Conservation (phyloP, 345 rosid species). For the Linum trigynum region DNA sequence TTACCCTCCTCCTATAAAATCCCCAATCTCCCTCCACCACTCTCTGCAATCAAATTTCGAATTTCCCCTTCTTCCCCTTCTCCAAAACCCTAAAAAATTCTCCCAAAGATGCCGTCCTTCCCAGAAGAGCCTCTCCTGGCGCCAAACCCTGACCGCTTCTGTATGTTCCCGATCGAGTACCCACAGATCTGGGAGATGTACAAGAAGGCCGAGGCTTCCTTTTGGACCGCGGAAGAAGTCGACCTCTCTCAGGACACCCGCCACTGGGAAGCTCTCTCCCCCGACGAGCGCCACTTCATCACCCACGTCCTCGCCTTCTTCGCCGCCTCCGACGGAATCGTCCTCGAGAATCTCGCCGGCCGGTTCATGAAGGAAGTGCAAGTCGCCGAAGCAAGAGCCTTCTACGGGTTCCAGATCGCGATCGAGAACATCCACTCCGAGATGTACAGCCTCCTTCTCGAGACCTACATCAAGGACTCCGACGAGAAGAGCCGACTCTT, state of each 20-base stretch:
- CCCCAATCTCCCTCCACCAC: background rate
- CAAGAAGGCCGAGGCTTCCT: conserved; percentile 94
- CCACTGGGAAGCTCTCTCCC: conserved; percentile 65
- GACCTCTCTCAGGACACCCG: conserved; percentile 71
- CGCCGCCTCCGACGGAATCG: conserved; percentile 93
- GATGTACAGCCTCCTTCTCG: conserved; percentile 88
- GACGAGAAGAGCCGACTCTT: conserved; percentile 49
- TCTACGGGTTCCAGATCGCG: conserved; percentile 94
- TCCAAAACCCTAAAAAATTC: background rate
- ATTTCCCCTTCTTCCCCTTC: background rate
- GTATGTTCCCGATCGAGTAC: conserved; percentile 90
- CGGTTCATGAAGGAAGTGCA: conserved; percentile 95
- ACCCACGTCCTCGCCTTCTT: conserved; percentile 91
- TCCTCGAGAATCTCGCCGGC: conserved; percentile 72
- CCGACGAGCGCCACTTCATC: conserved; percentile 76
- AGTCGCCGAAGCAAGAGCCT: conserved; percentile 89
- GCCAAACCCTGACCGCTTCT: conserved; percentile 66
- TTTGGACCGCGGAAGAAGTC: conserved; percentile 98
- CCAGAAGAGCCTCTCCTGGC: conserved; percentile 81
- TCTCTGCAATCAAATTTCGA: background rate
- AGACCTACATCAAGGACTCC: conserved; percentile 79
- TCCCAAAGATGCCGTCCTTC: conserved; percentile 54
- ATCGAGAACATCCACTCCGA: conserved; percentile 95
- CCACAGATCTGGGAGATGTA: conserved; percentile 97
- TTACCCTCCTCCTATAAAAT: conserved; percentile 11